Evolutionary conservation across 2,329 filamentous ascomycete genomes (phyloP), one percentile per base, ranked within the genome.

Genomic region (Fusarium newnesense): DNA sequence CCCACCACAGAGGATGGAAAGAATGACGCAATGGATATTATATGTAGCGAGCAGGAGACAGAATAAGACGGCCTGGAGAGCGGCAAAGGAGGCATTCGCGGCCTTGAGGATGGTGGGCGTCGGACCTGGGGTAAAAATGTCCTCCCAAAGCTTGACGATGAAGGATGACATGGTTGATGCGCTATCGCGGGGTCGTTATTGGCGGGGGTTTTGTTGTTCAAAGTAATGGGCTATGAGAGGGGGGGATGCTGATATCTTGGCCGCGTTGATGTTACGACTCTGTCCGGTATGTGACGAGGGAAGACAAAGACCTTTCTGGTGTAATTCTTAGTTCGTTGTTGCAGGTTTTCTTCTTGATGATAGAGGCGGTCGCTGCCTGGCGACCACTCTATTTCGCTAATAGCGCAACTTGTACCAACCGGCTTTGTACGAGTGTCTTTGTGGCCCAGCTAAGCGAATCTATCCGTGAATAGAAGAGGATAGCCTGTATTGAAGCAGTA

Each of bases 61-160:
- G 73, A 94, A 83, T 75, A 98, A 91, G 46, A 97, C 87, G 70
- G 93, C 68, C 83, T 98, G 96, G 24, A 99, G 91, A 46, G 90
- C 90, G 72, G 91, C 95, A 82, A 99, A 99, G 69, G 94, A 92
- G 80, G 87, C 90, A 84, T 99, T 98, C 67, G 96, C 97, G 68
- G 96, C 96, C 79, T 95, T 85, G 64, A 98, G 88, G 73, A 99
- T 91, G 53, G 94, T 93, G 19, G 94, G 94, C 2, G 95, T 98
- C 52, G 96, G 90, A 64, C 96, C 96, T 2, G 96, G 94, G 9
- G 93, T 96, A 88, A 98, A 98, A 86, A 98, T 91, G 79, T 94
- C 97, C 80, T 93, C 89, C 93, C 94, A 97, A 69, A 98, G 92
- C 75, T 95, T 90, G 79, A 90, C 87, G 71, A 97, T 78, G 83